Percentiles rank a stretch among this genome's conserved stretches.
Evolutionary conservation across 2,329 filamentous ascomycete genomes (phyloP).

Genomic region (Cucurbitaria berberidis): DNA sequence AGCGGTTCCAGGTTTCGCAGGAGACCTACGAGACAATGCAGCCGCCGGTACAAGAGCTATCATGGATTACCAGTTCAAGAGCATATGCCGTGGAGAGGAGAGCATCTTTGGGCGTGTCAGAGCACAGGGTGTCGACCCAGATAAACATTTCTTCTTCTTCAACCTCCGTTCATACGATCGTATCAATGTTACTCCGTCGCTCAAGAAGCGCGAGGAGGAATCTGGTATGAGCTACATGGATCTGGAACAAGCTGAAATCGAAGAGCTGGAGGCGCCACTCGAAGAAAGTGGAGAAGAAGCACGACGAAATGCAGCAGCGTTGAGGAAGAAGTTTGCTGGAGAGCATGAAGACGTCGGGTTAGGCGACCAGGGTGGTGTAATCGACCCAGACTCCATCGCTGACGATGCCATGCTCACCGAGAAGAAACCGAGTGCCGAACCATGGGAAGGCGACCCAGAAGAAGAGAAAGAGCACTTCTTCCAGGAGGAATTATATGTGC

Average conservation of each 20-base stretch:
- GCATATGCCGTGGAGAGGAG: conserved; percentile 87
- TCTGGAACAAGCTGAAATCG: conserved; percentile 84
- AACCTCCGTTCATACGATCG: conserved; percentile 93
- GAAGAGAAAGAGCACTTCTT: conserved; percentile 87
- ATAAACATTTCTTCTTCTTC: conserved; percentile 87
- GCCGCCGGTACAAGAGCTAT: conserved; percentile 86
- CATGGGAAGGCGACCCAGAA: conserved; percentile 75
- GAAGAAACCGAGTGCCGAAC: conserved; percentile 68
- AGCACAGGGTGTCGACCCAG: conserved; percentile 75
- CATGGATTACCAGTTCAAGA: conserved; percentile 99
- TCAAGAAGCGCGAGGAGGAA: conserved; percentile 77
- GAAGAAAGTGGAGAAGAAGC: conserved; percentile 46
- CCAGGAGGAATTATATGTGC: conserved; percentile 95
- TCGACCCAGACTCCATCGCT: conserved; percentile 70
- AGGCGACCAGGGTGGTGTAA: conserved; percentile 45
- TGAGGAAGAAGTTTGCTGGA: conserved; percentile 55
- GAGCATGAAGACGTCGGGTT: conserved; percentile 48
- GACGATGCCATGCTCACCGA: conserved; percentile 81
- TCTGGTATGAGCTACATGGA: conserved; percentile 86
- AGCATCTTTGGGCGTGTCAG: conserved; percentile 85
- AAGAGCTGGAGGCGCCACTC: conserved; percentile 74
- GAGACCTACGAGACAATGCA: conserved; percentile 82
- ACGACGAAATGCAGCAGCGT: conserved; percentile 54
- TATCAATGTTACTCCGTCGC: conserved; percentile 77
- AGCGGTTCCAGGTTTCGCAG: conserved; percentile 90